Base-by-base conservation (phyloP, 441 rosid species). In the Gossypium schwendimanii region DNA sequence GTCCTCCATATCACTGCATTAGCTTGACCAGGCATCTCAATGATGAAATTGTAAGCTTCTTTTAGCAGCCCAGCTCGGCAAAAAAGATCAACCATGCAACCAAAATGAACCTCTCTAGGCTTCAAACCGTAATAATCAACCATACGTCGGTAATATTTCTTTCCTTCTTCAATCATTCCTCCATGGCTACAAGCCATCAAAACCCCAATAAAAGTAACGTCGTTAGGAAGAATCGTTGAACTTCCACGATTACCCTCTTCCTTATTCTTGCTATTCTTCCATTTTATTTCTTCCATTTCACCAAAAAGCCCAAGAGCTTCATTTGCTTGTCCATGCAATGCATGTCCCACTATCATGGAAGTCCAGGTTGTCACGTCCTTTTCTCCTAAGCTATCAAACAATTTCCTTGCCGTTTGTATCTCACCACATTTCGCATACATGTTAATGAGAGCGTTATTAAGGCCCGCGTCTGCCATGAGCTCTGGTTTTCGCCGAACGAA, bases 381-480 rank as follows among this genome's bases (percentile, higher is more conserved):
- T 57, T 74, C 77, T 47, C 49, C 7, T 6, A 72, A 60, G 60
- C 77, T 70, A 63, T 79, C 81, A 69, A 83, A 83, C 33, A 81
- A 21, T 39, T 70, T 72, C 66, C 62, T 80, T 3, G 84, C 84
- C 70, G 69, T 79, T 69, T 60, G 77, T 36, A 73, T 75, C 15
- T 81, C 79, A 28, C 88, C 88, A 47, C 77, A 81, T 75, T 79
- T 85, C 3, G 80, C 78, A 2, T 83, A 85, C 86, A 85, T 76
- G 75, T 81, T 75, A 4, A 82, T 69, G 44, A 83, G 81, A 6
- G 88, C 76, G 76, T 63, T 65, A 4, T 45, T 23, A 45, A 45
- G 70, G 33, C 70, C 47, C 55, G 47, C 45, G 55, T 64, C 68
- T 79, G 80, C 69, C 69, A 68, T 71, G 10, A 79, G 50, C 72